phyloP scores from a whole-genome alignment of 1,139 yeast genomes.

The Yamadazyma triangularis region DNA sequence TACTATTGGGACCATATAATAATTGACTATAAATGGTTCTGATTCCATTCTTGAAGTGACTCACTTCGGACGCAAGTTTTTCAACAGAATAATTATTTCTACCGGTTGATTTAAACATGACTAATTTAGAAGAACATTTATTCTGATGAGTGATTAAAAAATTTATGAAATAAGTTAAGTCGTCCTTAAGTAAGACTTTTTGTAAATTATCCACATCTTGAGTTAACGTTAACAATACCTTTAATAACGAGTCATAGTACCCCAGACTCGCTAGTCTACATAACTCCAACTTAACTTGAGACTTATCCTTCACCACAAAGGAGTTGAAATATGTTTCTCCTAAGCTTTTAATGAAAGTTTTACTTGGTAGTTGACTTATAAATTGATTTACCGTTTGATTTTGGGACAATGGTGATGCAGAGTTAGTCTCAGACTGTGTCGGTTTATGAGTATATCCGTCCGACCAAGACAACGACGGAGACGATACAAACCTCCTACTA shows the following conservation, averaged over 20 bases:
- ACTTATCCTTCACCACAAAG: conserved; percentile 3
- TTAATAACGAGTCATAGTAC: conserved; percentile 16
- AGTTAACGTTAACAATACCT: conserved; percentile 19
- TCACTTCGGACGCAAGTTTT: background rate
- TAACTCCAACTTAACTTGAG: conserved; percentile 10
- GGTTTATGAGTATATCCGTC: background rate
- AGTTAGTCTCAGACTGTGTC: background rate
- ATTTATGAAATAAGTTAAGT: conserved; percentile 22
- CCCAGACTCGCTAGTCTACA: conserved; percentile 14
- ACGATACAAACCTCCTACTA: background rate
- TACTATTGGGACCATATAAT: conserved; percentile 16
- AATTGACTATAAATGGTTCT: conserved; percentile 26
- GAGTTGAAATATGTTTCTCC: conserved; percentile 11
- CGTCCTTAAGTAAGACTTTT: conserved; percentile 14
- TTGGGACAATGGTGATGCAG: no score
- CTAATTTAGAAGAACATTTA: conserved; percentile 6
- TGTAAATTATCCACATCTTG: conserved; percentile 4
- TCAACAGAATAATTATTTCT: conserved; percentile 2
- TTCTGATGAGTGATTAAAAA: conserved; percentile 21
- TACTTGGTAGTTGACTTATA: conserved; percentile 7
- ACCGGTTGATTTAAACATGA: conserved; percentile 2
- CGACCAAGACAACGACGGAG: background rate
- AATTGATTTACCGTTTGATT: conserved; percentile 1
- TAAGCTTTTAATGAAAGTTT: conserved; percentile 8
- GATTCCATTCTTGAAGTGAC: conserved; percentile 16